A percentile compares a stretch with the other conserved stretches of the same genome.
phyloP scores from a whole-genome alignment of 805 yeast genomes.

The Candida incommunis region DNA sequence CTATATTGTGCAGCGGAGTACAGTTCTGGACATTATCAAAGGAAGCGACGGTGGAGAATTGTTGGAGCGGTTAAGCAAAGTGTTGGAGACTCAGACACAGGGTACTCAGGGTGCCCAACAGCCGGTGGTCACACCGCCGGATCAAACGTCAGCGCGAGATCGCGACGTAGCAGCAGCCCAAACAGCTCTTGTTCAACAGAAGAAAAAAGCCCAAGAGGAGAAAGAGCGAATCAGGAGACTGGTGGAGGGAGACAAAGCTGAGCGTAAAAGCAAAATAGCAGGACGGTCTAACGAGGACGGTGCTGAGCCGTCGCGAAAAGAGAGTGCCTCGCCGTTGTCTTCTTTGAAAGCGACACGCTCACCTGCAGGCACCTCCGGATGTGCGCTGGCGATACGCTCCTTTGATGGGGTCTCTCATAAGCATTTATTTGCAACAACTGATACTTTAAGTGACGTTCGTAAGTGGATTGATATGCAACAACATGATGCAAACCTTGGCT shows the following conservation, averaged over 20 bases:
- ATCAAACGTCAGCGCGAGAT: not conserved
- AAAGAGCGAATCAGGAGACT: constrained; percentile 39
- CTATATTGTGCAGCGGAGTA: constrained; percentile 36
- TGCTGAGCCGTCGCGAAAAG: not conserved
- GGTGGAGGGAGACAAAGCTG: constrained; percentile 38
- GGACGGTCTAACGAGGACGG: not conserved
- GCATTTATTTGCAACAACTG: constrained; percentile 31
- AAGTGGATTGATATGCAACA: constrained; percentile 41
- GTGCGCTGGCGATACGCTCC: constrained; percentile 42
- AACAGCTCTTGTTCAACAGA: constrained; percentile 10
- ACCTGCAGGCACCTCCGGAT: not conserved
- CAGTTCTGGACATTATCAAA: constrained; percentile 28
- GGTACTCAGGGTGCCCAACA: not conserved
- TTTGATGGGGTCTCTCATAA: constrained; percentile 52
- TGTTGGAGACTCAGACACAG: not conserved
- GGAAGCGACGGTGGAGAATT: not conserved
- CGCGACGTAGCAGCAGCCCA: constrained; percentile 10
- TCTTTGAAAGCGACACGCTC: not conserved
- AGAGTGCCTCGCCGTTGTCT: too few relatives aligned
- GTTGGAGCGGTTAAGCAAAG: not conserved
- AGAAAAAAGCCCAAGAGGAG: constrained; percentile 26
- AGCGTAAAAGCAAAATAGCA: constrained; percentile 22
- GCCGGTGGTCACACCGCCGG: not conserved
- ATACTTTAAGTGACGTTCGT: constrained; percentile 44
- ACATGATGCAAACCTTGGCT: constrained; percentile 31